phyloP scores from a whole-genome alignment of 768 basidiomycete species.

The Termitomyces sp. region DNA sequence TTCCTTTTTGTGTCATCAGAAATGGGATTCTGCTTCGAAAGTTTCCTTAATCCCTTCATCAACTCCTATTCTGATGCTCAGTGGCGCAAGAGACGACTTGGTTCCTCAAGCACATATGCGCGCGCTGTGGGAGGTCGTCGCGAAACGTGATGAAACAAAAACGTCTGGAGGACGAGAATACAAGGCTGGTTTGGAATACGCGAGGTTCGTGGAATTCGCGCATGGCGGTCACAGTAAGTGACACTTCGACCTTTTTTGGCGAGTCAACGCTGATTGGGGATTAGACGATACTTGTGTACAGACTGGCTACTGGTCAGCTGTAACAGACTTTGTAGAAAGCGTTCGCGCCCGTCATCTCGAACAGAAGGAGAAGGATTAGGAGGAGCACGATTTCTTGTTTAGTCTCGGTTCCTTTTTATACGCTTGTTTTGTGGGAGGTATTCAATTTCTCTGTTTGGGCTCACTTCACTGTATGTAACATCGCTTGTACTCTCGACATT shows the following conservation, averaged over 20 bases:
- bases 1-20: conserved; percentile 13
- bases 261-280: background rate
- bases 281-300: conserved; percentile 53
- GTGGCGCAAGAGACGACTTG: conserved; percentile 66
- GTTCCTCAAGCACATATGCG: conserved; percentile 77
- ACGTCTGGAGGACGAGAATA: conserved; percentile 29
- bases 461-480: background rate
- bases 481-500: background rate
- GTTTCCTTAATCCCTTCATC: conserved; percentile 52
- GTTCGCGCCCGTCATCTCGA: conserved; percentile 25
- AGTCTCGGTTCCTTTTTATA: background rate
- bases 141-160: conserved; percentile 44
- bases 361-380: background rate
- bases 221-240: conserved; percentile 47
- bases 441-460: too few relatives aligned
- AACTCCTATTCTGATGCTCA: conserved; percentile 78
- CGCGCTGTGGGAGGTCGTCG: conserved; percentile 60
- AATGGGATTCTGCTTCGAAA: conserved; percentile 11
- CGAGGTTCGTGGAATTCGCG: conserved; percentile 52
- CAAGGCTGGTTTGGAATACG: conserved; percentile 46
- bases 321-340: conserved; percentile 40
- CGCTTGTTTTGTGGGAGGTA: background rate
- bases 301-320: conserved; percentile 47
- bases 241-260: background rate
- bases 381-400: background rate